Evolutionary conservation across 257 asterid species (phyloP), one percentile per base, ranked within the genome.

Genomic region (Solanum paucissectum): DNA sequence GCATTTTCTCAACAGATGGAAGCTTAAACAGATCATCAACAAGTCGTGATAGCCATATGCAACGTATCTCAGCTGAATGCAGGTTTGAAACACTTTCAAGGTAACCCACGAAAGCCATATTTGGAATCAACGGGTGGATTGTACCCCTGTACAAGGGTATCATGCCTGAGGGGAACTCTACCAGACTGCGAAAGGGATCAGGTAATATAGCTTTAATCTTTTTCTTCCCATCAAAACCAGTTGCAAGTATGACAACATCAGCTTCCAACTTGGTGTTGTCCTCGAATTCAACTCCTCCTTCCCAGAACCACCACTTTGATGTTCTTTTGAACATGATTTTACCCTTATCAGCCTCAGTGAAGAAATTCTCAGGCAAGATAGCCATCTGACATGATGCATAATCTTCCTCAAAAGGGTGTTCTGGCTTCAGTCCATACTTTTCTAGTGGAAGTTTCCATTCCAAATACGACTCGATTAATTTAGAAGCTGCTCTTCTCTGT

Each of bases 311-410:
- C 98, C 98, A 95, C 86, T 94, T 93, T 2, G 95, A 91, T 32
- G 98, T 77, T 88, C 95, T 92, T 90, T 95, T 93, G 81, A 96
- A 90, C 76, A 34, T 74, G 11, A 96, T 95, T 77, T 86, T 94
- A 6, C 99, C 99, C 87, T 95, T 92, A 44, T 96, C 98, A 4
- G 95, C 98, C 92, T 94, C 96, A 0, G 93, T 18, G 92, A 96
- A 96, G 92, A 96, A 95, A 69, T 91, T 91, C 1, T 96, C 94
- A 0, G 99, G 99, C 94, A 96, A 89, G 93, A 96, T 96, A 2
- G 99, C 98, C 99, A 96, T 96, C 75, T 96, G 99, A 68, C 98
- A 96, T 0, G 98, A 95, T 5, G 98, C 99, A 13, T 96, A 95
- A 90, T 96, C 99, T 81, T 96, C 99, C 89, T 93, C 98, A 12